Evolutionary conservation across 1,139 yeast species (phyloP), one percentile per base, ranked within the genome.

Genomic region (Hyphopichia khmerensis): DNA sequence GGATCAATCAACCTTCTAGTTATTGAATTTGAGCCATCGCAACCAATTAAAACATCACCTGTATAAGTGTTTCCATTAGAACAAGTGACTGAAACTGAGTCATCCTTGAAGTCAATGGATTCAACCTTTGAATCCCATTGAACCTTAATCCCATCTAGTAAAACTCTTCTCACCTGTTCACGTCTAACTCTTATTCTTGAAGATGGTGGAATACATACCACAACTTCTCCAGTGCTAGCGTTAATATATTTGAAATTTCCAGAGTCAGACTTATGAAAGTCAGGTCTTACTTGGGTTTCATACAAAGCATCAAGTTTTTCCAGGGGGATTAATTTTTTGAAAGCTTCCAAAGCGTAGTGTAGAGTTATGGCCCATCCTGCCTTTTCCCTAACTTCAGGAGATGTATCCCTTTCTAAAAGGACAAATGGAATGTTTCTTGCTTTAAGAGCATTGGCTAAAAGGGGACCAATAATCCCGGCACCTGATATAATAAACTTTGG

Each of bases 291-390:
- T 43, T 60, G 60, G 29, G 64, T 53, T 2, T 44, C 50, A 40
- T 54, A 57, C 1, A 60, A 45, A 17, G 52, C 47, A 14, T 44
- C 33, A 9, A 43, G 51, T 14, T 60, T 38, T 0, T 49, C 46
- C 3, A 42, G 44, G 10, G 65, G 62, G 15, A 60, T 36, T n/a
- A 60, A 38, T 7, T 43, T 38, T 34, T 56, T 44, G 36, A 60
- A 53, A 23, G 56, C 49, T 27, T 51, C 45, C 23, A 60, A 42
- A 2, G 65, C 64, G 62, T 63, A 60, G 43, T 60, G 65, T 24
- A 60, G 40, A 4, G 65, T 60, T 16, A 60, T 60, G 29, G 64
- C 65, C 65, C 65, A 61, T 8, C 65, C 65, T 9, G 54, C 44
- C 36, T 51, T 45, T 35, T 59, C 64, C 40, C 65, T 39, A 19